Percentiles rank a stretch among this genome's conserved stretches.
phyloP scores from a whole-genome alignment of 129 eudicot species.

The Tagetes patula region DNA sequence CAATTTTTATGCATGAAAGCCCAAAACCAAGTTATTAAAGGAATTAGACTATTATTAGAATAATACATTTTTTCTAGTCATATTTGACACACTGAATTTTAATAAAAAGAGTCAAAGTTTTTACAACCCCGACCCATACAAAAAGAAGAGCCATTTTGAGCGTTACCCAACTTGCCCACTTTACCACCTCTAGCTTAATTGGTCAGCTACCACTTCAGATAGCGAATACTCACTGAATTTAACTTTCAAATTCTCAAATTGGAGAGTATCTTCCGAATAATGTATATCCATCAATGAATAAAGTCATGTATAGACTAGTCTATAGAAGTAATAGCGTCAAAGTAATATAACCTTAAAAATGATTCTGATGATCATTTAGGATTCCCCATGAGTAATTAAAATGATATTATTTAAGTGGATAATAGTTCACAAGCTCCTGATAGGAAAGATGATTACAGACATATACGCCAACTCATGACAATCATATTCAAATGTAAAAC shows the following conservation, averaged over 20 bases:
- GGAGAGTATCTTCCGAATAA: neutral
- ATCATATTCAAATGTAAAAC: neutral
- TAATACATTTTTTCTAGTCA: neutral
- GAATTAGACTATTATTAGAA: neutral
- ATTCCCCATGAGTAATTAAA: neutral
- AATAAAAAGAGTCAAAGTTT: neutral
- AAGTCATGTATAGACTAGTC: no score
- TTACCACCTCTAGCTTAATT: neutral
- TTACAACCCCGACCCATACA: neutral
- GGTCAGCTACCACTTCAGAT: neutral
- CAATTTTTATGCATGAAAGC: neutral
- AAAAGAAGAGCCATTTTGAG: neutral
- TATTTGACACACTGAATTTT: neutral
- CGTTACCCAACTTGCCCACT: no score
- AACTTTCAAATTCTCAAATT: neutral
- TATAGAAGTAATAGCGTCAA: constrained; percentile 3
- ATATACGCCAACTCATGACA: neutral
- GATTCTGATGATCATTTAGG: neutral
- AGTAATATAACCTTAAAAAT: neutral
- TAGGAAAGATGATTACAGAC: neutral
- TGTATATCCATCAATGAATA: neutral
- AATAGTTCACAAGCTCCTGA: neutral
- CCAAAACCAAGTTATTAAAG: neutral
- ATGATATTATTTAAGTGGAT: neutral
- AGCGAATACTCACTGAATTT: constrained; percentile 1